These are phyloP conservation scores for Purpureocillium lavendulum DNA, from an alignment of 2,329 filamentous ascomycete species.

Conservation along the genomic window DNA sequence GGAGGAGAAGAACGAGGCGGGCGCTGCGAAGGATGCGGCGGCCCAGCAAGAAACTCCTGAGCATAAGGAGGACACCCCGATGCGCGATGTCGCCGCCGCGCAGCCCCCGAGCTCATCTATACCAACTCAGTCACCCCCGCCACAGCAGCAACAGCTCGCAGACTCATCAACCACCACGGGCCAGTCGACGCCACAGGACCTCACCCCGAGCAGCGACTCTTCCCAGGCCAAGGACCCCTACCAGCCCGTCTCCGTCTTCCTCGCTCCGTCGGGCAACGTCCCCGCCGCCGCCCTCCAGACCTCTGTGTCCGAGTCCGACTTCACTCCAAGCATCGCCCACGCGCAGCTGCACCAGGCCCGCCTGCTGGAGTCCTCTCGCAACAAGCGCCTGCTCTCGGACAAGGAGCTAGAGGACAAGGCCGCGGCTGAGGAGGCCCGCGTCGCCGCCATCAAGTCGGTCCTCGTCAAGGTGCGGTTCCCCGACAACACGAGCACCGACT, in stretches of 20 bases:
- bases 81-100: constrained; percentile 12
- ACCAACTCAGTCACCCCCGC: neutral
- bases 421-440: constrained; percentile 53
- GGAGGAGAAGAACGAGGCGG: constrained; percentile 10
- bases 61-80: constrained; percentile 8
- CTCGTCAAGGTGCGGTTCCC: constrained; percentile 79
- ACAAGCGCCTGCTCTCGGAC: constrained; percentile 74
- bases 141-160: constrained; percentile 2
- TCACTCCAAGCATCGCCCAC: constrained; percentile 65
- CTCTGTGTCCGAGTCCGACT: constrained; percentile 62
- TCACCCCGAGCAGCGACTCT: neutral
- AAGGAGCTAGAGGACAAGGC: constrained; percentile 67
- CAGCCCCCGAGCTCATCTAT: constrained; percentile 1
- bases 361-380: constrained; percentile 53
- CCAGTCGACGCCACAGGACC: constrained; percentile 10
- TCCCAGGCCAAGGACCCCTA: constrained; percentile 23
- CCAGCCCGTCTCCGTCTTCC: constrained; percentile 61
- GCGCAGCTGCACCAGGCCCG: constrained; percentile 66
- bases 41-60: constrained; percentile 7
- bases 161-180: constrained; percentile 4
- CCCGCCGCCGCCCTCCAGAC: constrained; percentile 64
- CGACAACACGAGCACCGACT: constrained; percentile 71
- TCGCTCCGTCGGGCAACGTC: constrained; percentile 64
- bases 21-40: constrained; percentile 1
- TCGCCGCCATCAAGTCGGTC: constrained; percentile 59